Conservation (phyloP, 192 early-diverging fungal species). For the Coemansia sp. region DNA sequence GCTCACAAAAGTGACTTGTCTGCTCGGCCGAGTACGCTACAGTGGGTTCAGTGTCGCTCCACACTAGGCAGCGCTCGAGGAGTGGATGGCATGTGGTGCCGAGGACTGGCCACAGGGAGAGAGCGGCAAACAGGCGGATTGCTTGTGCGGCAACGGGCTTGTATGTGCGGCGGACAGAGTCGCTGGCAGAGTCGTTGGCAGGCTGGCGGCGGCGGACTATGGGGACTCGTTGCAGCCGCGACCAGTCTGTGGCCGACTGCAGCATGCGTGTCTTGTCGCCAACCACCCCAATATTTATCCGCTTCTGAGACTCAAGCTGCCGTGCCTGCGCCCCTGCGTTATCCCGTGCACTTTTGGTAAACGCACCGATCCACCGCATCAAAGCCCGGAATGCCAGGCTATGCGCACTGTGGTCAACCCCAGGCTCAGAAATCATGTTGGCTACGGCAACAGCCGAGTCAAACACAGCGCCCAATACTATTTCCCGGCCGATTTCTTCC, state of each 20-base stretch:
- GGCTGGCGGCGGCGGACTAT: background rate
- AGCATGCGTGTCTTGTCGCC: conserved; percentile 19
- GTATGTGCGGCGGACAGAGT: conserved; percentile 11
- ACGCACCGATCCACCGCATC: conserved; percentile 28
- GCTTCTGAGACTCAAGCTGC: conserved; percentile 8
- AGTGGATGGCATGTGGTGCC: background rate
- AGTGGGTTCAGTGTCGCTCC: conserved; percentile 5
- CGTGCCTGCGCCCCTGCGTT: conserved; percentile 17
- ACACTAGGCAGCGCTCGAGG: conserved; percentile 13
- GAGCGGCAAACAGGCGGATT: conserved; percentile 12
- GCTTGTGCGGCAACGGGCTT: conserved; percentile 4
- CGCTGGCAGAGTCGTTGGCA: background rate
- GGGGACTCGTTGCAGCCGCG: conserved; percentile 32
- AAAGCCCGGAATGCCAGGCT: conserved; percentile 14
- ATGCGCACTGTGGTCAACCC: background rate
- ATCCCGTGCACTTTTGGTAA: conserved; percentile 19
- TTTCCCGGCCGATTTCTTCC: conserved; percentile 23
- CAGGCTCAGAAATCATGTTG: background rate
- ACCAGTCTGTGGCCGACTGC: conserved; percentile 41
- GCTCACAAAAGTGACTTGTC: background rate
- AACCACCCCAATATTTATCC: conserved; percentile 22
- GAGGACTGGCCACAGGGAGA: conserved; percentile 12
- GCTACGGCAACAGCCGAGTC: conserved; percentile 2
- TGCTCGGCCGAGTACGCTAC: background rate
- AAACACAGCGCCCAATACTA: conserved; percentile 20